Evolutionary conservation across 805 yeast genomes (phyloP), one percentile per base, ranked within the genome.

Genomic region (Saturnispora zaruensis): DNA sequence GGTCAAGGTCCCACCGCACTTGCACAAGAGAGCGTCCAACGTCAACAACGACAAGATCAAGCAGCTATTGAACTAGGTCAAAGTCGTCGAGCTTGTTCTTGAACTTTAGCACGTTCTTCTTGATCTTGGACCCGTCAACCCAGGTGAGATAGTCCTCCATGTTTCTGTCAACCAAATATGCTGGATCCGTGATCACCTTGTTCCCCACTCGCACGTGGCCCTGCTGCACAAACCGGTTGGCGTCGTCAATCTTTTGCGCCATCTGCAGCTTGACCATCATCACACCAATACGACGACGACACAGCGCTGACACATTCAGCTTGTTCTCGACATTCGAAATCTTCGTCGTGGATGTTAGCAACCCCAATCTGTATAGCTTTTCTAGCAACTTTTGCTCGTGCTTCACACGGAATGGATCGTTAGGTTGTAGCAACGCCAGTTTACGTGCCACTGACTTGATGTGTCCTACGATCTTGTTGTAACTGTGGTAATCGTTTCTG

Each of bases 181-280:
- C 96, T 3, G 98, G 95, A 66, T 93, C 99, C 1, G 96, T 90
- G 41, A 95, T 83, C 25, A 95, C 84, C 63, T 88, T 85, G 11
- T 98, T 98, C 0, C 99, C 99, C 6, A 93, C 96, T 58, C 99
- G 77, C 2, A 93, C 96, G 62, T 93, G 98, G 2, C 99, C 99
- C 66, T 93, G 98, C 63, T 93, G 97, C 13, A 95, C 77, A 64
- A 87, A 87, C 44, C 87, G 87, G 24, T 90, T 86, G 0, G 98
- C 99, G 66, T 90, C 97, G 26, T 77, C 70, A 24, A 91, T 74
- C 41, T 83, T 86, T 61, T 91, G 89, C 0, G 96, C 90, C 99
- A 93, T 95, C 60, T 84, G 87, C 57, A 90, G 71, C 51, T 96
- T 77, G 60, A 91, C 88, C 96, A 93, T 87, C 41, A 93, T 91